Base-by-base conservation (phyloP, 768 basidiomycete species). In the Leccinum ochraceum region DNA sequence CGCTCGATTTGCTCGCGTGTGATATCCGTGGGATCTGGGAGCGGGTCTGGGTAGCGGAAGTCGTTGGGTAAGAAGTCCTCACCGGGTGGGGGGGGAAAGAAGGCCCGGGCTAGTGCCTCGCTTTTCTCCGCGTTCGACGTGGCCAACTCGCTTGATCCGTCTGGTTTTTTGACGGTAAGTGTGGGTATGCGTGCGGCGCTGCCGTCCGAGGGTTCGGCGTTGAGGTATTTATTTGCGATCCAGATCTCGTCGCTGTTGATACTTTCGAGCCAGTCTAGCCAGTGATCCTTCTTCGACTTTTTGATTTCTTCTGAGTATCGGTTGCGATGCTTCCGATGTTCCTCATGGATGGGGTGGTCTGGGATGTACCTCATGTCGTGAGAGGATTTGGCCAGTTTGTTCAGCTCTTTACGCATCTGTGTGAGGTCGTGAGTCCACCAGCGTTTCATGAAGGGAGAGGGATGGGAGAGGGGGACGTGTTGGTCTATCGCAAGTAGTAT, bases 261-360 rank as follows among this genome's bases (percentile, higher is more conserved):
- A 1, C 37, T 42, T 3, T 67, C 61, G 0, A 67, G 57, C 62
- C 62, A 66, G 0, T 66, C 11, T 0, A 20, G 10, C 62, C 60
- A 67, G 44, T 66, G 63, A 1, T 52, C 48, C 1, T 17, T 59
- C 3, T 63, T 63, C 3, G 28, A 39, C 4, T 32, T 14, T 6
- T 63, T 63, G 4, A 63, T 50, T 2, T 37, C 16, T 11, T 60
- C 26, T 0, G 34, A 1, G 17, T 63, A 63, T 3, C 5, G 11
- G 34, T 60, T 60, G 1, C 26, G 1, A 5, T 20, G 11, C 1
- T 3, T 8, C 1, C n/a, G 5, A 17, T 55, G 26, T 3, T 11
- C 13, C 17, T 56, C 16, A 3, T 60, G 59, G 2, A 39, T 26
- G 0, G 36, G 48, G 16, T 60, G 59, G 20, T 60, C 3, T 22